A percentile compares a stretch with the other conserved stretches of the same genome.
phyloP scores from a whole-genome alignment of 2,329 filamentous ascomycete genomes.

The Fusarium sarcochroum region DNA sequence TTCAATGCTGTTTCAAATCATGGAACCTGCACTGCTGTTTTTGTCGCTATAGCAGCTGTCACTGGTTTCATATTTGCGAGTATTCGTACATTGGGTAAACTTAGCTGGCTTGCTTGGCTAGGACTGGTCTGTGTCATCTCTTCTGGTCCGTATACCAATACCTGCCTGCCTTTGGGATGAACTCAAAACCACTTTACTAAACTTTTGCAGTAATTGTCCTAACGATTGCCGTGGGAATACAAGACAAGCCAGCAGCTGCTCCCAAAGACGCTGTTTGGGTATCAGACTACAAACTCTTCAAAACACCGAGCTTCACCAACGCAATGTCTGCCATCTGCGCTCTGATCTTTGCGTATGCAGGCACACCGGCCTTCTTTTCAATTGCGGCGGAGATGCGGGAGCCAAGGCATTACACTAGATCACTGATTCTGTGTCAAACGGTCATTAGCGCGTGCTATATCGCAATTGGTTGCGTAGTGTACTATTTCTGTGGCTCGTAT shows the following conservation, averaged over 20 bases:
- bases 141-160: neutral
- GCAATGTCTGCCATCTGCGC: slow-evolving; percentile 49
- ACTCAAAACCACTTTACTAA: neutral
- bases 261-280: slow-evolving; percentile 21
- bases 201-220: slow-evolving; percentile 25
- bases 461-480: slow-evolving; percentile 56
- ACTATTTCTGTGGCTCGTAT: slow-evolving; percentile 61
- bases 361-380: slow-evolving; percentile 53
- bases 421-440: slow-evolving; percentile 45
- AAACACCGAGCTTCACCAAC: slow-evolving; percentile 25
- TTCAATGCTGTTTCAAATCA: slow-evolving; percentile 57
- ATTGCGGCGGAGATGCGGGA: slow-evolving; percentile 53
- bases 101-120: slow-evolving; percentile 53
- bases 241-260: slow-evolving; percentile 32
- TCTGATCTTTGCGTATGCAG: slow-evolving; percentile 55
- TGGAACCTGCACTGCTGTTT: slow-evolving; percentile 56
- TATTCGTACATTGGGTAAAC: slow-evolving; percentile 50
- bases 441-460: slow-evolving; percentile 51
- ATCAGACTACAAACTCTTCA: slow-evolving; percentile 18
- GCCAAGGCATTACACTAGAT: slow-evolving; percentile 38
- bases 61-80: slow-evolving; percentile 50
- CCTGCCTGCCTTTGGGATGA: no score
- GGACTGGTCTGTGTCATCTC: slow-evolving; percentile 23
- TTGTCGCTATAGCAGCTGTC: slow-evolving; percentile 53
- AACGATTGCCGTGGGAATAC: slow-evolving; percentile 42